These are phyloP conservation scores for Lactuca sativa DNA, from an alignment of 129 eudicot species.

Conservation along the genomic window DNA sequence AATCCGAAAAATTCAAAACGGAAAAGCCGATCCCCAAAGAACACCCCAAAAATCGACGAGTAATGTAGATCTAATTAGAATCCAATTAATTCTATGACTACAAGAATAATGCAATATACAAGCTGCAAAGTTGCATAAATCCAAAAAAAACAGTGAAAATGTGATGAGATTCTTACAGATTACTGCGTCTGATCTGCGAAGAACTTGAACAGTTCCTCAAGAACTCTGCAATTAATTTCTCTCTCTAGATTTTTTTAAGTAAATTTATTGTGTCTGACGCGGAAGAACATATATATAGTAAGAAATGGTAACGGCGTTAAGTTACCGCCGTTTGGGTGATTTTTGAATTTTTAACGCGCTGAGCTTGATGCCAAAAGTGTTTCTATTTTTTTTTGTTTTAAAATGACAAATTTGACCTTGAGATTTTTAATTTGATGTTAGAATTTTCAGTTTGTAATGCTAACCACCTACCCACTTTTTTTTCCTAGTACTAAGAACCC, in stretches of 20 bases:
- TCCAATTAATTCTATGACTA: slow-evolving; percentile 1
- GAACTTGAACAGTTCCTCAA: slow-evolving; percentile 26
- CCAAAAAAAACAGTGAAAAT: slow-evolving; percentile 11
- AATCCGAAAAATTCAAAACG: background rate
- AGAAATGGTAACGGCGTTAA: slow-evolving; percentile 27
- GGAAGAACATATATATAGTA: slow-evolving; percentile 24
- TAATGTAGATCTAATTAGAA: slow-evolving; percentile 28
- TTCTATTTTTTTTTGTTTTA: background rate
- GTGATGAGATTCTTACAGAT: slow-evolving; percentile 31
- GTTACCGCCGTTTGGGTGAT: slow-evolving; percentile 28
- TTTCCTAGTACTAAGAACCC: background rate
- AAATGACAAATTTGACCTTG: slow-evolving; percentile 10
- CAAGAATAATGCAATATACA: background rate
- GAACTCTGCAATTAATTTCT: slow-evolving; percentile 26
- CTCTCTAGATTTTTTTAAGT: slow-evolving; percentile 24
- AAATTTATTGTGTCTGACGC: slow-evolving; percentile 12
- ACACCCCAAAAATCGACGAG: background rate
- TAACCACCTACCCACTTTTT: slow-evolving; percentile 18
- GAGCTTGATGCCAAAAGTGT: slow-evolving; percentile 20
- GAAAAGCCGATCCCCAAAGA: slow-evolving; percentile 17
- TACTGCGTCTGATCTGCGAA: slow-evolving; percentile 21
- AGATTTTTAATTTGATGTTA: background rate
- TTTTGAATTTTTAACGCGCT: slow-evolving; percentile 38
- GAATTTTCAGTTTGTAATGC: slow-evolving; percentile 2
- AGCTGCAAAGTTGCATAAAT: background rate